These are phyloP conservation scores for Alternaria viburni DNA, from an alignment of 2,329 filamentous ascomycete species.

Conservation along the genomic window DNA sequence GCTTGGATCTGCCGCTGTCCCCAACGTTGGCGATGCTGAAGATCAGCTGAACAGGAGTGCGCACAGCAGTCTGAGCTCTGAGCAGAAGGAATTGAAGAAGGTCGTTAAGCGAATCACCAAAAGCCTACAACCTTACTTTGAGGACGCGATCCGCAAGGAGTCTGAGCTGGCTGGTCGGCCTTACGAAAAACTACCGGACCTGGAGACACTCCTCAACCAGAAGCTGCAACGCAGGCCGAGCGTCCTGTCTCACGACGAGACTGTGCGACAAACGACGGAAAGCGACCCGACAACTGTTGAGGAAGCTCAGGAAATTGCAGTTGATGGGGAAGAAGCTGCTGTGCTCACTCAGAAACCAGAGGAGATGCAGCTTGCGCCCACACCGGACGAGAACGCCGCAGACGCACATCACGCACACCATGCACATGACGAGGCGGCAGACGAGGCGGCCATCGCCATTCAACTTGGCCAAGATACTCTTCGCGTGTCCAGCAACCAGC, in stretches of 20 bases:
- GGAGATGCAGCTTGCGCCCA: conserved; percentile 40
- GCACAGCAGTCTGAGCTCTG: conserved; percentile 56
- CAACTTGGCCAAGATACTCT: conserved; percentile 42
- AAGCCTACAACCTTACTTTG: conserved; percentile 76
- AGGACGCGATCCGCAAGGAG: conserved; percentile 78
- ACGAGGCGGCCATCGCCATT: conserved; percentile 46
- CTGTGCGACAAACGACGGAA: conserved; percentile 32
- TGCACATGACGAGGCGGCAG: conserved; percentile 40
- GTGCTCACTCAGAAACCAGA: conserved; percentile 25
- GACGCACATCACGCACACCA: conserved; percentile 36
- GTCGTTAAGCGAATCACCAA: conserved; percentile 91
- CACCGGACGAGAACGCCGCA: conserved; percentile 42
- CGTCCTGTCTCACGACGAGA: conserved; percentile 27
- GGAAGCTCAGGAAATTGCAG: conserved; percentile 14
- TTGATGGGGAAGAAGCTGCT: conserved; percentile 20
- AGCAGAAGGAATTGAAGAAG: conserved; percentile 81
- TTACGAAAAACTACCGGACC: conserved; percentile 73
- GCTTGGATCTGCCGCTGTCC: conserved; percentile 56
- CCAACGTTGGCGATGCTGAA: conserved; percentile 50
- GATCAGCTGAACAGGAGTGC: conserved; percentile 51
- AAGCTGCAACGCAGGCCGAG: conserved; percentile 63
- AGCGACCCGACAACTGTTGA: conserved; percentile 14
- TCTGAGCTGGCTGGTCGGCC: conserved; percentile 77
- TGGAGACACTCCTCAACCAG: conserved; percentile 75
- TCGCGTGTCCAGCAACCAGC: conserved; percentile 23